Base-by-base conservation (phyloP, 305 asterid species). In the Plantago lanceolata region DNA sequence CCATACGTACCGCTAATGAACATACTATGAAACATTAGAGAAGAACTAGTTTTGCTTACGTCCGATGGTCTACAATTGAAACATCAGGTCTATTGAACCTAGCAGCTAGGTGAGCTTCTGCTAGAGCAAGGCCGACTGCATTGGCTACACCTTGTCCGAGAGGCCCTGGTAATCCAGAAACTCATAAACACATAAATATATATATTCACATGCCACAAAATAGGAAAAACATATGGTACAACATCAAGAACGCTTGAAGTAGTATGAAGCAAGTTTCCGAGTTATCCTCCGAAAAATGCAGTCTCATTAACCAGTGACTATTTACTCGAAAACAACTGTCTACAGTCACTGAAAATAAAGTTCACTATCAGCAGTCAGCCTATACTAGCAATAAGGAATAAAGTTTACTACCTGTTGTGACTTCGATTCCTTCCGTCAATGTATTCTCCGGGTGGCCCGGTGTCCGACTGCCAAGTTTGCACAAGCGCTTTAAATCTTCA, bases 81-180 rank as follows among this genome's bases (percentile, higher is more conserved):
- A 71, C 35, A 62, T 79, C 88, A 4, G 83, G 81, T 64, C 79
- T 82, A 59, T 79, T 82, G 71, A 65, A 82, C 75, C 85, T 75
- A 8, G 78, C 81, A 35, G 81, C 83, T 47, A 82, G 70, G 63
- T 79, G 84, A 31, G 79, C 78, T 75, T 82, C 88, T 19, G 80
- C 83, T 7, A 82, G 72, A 52, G 88, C 83, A 54, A 82, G 71
- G 49, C 88, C 88, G 21, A 82, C 88, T 5, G 85, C 88, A 73
- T 82, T 82, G 16, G 81, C 80, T 6, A 82, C 78, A 16, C 85
- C 85, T 73, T 79, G 88, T 63, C 88, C 88, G 43, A 82, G 80
- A 15, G 85, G 88, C 37, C 88, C 88, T 82, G 47, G 18, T 19
- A 53, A 35, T n/a, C 15, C 19, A 29, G 51, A 20, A 49, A 26